These are phyloP conservation scores for Aspergillus sp. DNA, from an alignment of 2,329 filamentous ascomycete genomes.

Conservation along the genomic window DNA sequence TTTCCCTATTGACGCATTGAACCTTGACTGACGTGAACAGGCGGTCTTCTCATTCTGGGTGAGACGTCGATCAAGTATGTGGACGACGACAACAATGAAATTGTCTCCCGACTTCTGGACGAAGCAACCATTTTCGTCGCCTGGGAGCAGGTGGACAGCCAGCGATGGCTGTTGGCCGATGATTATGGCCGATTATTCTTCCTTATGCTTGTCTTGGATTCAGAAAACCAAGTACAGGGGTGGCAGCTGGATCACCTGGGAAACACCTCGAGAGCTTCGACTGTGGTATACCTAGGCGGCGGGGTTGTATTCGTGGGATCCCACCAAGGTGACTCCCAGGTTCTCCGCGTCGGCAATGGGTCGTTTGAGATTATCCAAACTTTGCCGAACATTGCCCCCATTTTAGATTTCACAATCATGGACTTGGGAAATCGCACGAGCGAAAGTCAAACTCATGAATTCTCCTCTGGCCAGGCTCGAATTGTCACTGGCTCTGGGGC, in stretches of 20 bases:
- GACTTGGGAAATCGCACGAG: constrained; percentile 86
- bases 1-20: not conserved
- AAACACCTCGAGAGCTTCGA: constrained; percentile 71
- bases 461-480: constrained; percentile 89
- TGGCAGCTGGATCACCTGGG: constrained; percentile 70
- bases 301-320: constrained; percentile 82
- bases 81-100: constrained; percentile 70
- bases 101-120: constrained; percentile 63
- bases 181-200: constrained; percentile 85
- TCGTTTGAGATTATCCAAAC: constrained; percentile 70
- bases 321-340: constrained; percentile 87
- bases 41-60: constrained; percentile 72
- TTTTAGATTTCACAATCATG: constrained; percentile 93
- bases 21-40: constrained; percentile 34
- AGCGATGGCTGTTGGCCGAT: constrained; percentile 83
- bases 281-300: constrained; percentile 68
- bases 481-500: constrained; percentile 92
- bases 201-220: constrained; percentile 70
- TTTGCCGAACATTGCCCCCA: constrained; percentile 81
- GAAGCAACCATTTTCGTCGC: constrained; percentile 85
- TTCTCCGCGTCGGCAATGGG: constrained; percentile 64
- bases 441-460: constrained; percentile 79
- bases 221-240: constrained; percentile 64
- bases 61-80: constrained; percentile 84
- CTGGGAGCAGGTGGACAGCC: constrained; percentile 81